A percentile compares a stretch with the other conserved stretches of the same genome.
Evolutionary conservation across 768 basidiomycete genomes (phyloP).

Genomic region (Pisolithus albus): DNA sequence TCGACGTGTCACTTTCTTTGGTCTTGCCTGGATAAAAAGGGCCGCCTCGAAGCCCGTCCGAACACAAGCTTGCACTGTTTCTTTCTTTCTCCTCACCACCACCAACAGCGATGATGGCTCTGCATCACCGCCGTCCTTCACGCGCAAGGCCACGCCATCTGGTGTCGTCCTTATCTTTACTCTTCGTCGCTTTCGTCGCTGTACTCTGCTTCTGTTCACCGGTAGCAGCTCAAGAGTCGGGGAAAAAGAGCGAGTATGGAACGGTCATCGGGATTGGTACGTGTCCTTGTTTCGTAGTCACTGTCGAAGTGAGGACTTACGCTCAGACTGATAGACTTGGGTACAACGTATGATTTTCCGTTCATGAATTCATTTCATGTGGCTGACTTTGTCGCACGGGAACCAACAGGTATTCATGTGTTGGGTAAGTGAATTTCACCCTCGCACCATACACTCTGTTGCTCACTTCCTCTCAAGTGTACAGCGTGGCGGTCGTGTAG

Average conservation of each 20-base stretch:
- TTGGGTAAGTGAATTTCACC: slow-evolving; percentile 55
- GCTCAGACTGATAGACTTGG: slow-evolving; percentile 55
- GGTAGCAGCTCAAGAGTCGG: slow-evolving; percentile 53
- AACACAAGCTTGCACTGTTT: not conserved
- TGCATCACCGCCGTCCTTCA: slow-evolving; percentile 37
- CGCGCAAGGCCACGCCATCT: slow-evolving; percentile 51
- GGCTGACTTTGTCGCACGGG: slow-evolving; percentile 17
- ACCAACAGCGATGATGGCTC: slow-evolving; percentile 22
- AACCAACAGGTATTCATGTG: slow-evolving; percentile 78
- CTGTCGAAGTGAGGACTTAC: not conserved
- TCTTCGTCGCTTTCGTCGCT: slow-evolving; percentile 60
- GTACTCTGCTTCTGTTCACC: slow-evolving; percentile 65
- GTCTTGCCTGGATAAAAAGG: too few relatives aligned
- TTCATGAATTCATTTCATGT: not conserved
- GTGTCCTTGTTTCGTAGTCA: slow-evolving; percentile 15
- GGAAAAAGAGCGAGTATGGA: slow-evolving; percentile 65
- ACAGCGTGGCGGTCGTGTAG: slow-evolving; percentile 77
- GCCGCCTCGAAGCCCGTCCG: too few relatives aligned
- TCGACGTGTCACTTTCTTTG: not conserved
- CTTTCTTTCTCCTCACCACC: slow-evolving; percentile 9
- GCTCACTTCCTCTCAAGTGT: slow-evolving; percentile 42
- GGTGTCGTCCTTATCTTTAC: slow-evolving; percentile 52
- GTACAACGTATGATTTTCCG: slow-evolving; percentile 63
- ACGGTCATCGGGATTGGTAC: slow-evolving; percentile 89
- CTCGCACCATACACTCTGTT: not conserved